Base-by-base conservation (phyloP, 768 basidiomycete species). In the Pisolithus albus region DNA sequence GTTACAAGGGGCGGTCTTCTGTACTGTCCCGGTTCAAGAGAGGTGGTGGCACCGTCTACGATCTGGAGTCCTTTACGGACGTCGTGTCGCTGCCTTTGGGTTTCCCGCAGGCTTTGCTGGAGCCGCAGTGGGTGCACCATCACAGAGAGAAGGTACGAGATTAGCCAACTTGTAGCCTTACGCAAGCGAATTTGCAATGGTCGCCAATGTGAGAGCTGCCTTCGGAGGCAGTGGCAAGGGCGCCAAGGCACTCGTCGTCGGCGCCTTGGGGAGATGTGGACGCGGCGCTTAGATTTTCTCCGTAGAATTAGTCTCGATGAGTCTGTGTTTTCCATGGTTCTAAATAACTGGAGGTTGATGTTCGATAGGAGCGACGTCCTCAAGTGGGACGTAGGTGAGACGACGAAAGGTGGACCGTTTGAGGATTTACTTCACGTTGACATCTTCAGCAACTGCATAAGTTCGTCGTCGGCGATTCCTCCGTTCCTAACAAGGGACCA, bases 351-450 rank as follows among this genome's bases (percentile, higher is more conserved):
- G 23, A 15, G 19, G 28, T 15, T 23, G 45, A 18, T 50, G 16
- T 51, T 49, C 46, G 18, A 53, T 7, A 97, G 94, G 58, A 82
- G 90, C 50, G 84, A 98, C 65, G 96, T 98, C 61, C 24, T 91
- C 71, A 94, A 97, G 78, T 98, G 96, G 96, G 96, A 99, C 69
- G 72, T 99, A 76, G 88, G 77, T 2, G 96, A 98, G 74, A 99
- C 96, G 6, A 87, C 86, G 61, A 94, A 92, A 72, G 94, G 94
- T 28, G 96, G 96, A 2, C 96, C 96, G 0, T 98, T 97, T 76
- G 69, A 80, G 43, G 95, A 98, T 73, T 92, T 99, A 53, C 79
- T 98, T 28, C 90, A 92, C 56, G 95, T 92, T 56, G 95, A 99
- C 72, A 83, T 99, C 61, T 97, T 99, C 63, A 83, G 98, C 77